Base-by-base conservation (phyloP, 345 rosid species). In the Corymbia maculata region DNA sequence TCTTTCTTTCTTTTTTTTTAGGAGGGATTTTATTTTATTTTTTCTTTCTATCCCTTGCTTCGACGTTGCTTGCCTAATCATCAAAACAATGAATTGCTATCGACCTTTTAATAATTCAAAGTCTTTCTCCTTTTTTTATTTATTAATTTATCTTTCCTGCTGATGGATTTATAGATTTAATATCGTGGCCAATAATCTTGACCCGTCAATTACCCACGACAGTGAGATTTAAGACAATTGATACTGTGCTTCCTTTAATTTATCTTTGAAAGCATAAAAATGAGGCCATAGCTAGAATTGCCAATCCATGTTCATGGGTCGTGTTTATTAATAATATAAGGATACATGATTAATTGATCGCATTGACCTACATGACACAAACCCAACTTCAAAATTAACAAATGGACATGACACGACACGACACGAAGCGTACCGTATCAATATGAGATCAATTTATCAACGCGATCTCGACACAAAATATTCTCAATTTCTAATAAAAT, bases 381-480 rank as follows among this genome's bases (percentile, higher is more conserved):
- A 2, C 42, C n/a, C 1, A 1, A 14, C 16, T 30, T 14, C 2
- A 64, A n/a, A 14, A 64, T 9, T 22, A 22, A 21, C 24, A 1
- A 21, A 21, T 1, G 0, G 3, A 4, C 28, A 22, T 1, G 28
- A 55, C 61, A 4, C 12, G 1, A 55, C 9, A 55, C 28, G 16
- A 22, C 5, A 55, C 5, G 42, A 36, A 36, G 2, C 4, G 42
- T 36, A 36, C 42, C 0, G 24, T 7, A 4, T 64, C 7, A 7
- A 66, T 21, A 14, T 10, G 2, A 15, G 14, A 66, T 9, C 4
- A 30, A 30, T 6, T 30, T 2, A 7, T 66, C 42, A 7, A 66
- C 17, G 3, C 0, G 2, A 2, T 14, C 21, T 0, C 3, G 6
- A 66, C 19, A 7, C 8, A 0, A 30, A 14, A 30, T 14, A 8